Evolutionary conservation across 306 rosid genomes (phyloP), one percentile per base, ranked within the genome.

Genomic region (Gastrolobium villosum): DNA sequence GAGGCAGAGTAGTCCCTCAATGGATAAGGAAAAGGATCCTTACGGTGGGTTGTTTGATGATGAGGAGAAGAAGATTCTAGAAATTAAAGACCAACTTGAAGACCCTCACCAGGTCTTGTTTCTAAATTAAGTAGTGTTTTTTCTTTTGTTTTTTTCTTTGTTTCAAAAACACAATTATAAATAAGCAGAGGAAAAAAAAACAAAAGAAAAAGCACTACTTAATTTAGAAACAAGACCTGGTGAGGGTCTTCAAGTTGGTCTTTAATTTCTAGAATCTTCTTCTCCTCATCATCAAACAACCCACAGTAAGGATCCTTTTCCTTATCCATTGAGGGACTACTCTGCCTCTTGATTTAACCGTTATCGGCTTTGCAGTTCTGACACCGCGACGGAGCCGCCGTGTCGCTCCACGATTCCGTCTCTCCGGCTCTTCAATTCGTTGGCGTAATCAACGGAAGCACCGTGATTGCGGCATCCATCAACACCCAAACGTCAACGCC

Each of bases 261-360:
- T 75, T 87, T 93, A 14, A 88, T 89, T 44, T 91, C 93, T 9
- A 89, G 79, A 84, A 93, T 81, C 84, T 75, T 93, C 90, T 86
- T 93, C 65, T 83, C 93, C 70, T 93, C 95, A 57, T 91, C 93
- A 7, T 93, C 97, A 11, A 93, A 88, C 86, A 88, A 83, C 0
- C 90, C 98, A 35, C 75, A 91, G 36, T 30, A 83, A 2, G 92
- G 93, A 82, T 91, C 95, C 63, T 77, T 87, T 2, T 74, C 91
- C 37, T 90, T 88, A 3, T 82, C 91, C 43, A 88, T 87, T 54
- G 83, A 69, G 6, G 61, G 56, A 10, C 40, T 54, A 26, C 7
- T 75, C 5, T 34, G 79, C 31, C 46, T 54, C 77, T 30, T 66
- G 11, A 13, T 62, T 31, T 76, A 30, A 56, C 72, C 43, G 6